Evolutionary conservation across 345 rosid species (phyloP).

Genomic region (Turritis glabra): DNA sequence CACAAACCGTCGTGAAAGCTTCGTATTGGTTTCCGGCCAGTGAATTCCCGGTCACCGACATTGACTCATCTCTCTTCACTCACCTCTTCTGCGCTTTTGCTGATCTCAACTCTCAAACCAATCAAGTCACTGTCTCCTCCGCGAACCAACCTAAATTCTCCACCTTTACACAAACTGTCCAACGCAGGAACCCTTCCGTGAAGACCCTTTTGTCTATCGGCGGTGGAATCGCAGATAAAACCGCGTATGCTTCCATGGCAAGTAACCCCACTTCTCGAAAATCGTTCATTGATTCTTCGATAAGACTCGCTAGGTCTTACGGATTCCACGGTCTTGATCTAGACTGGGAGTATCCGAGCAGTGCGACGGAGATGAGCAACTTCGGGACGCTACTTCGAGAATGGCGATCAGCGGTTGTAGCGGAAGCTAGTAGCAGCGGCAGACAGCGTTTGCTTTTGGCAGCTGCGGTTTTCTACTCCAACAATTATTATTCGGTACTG

Average conservation of each 20-base stretch:
- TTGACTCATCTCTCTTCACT: slow-evolving; percentile 61
- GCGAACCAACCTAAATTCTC: slow-evolving; percentile 49
- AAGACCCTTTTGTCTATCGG: slow-evolving; percentile 64
- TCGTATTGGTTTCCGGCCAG: slow-evolving; percentile 52
- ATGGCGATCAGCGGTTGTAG: slow-evolving; percentile 50
- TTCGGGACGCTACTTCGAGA: slow-evolving; percentile 42
- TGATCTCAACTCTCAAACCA: slow-evolving; percentile 42
- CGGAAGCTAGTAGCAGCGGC: slow-evolving; percentile 46
- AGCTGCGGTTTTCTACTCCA: slow-evolving; percentile 51
- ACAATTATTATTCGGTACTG: slow-evolving; percentile 24
- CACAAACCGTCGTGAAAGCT: slow-evolving; percentile 52
- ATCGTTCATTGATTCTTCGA: slow-evolving; percentile 61
- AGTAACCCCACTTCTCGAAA: slow-evolving; percentile 47
- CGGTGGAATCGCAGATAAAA: slow-evolving; percentile 44
- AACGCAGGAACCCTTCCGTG: slow-evolving; percentile 48
- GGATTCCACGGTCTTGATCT: slow-evolving; percentile 69
- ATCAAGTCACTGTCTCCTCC: slow-evolving; percentile 47
- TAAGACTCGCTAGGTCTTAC: slow-evolving; percentile 46
- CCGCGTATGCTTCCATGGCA: slow-evolving; percentile 51
- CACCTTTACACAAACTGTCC: slow-evolving; percentile 55
- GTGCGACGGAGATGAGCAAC: slow-evolving; percentile 45
- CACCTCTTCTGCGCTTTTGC: slow-evolving; percentile 64
- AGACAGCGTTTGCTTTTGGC: slow-evolving; percentile 46
- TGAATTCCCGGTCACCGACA: slow-evolving; percentile 39
- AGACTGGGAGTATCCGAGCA: slow-evolving; percentile 58